phyloP scores from a whole-genome alignment of 2,329 filamentous ascomycete genomes.

The Diaporthe nobilis region DNA sequence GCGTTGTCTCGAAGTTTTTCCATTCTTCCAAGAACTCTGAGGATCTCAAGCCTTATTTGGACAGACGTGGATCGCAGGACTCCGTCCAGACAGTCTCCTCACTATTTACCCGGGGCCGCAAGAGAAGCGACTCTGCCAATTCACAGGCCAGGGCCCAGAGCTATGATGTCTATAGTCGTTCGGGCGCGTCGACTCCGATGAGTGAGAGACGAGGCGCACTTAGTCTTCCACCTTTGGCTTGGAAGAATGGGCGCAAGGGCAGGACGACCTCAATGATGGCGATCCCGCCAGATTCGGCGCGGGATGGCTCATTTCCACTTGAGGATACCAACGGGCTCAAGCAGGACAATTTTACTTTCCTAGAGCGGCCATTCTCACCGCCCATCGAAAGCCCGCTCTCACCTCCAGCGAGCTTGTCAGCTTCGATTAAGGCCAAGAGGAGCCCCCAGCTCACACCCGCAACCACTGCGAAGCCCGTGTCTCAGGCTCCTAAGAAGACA shows the following conservation, averaged over 20 bases:
- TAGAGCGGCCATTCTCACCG: slow-evolving; percentile 41
- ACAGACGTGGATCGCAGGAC: slow-evolving; percentile 32
- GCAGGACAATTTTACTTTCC: slow-evolving; percentile 38
- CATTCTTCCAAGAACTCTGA: slow-evolving; percentile 33
- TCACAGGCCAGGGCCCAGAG: slow-evolving; percentile 34
- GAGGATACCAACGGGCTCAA: slow-evolving; percentile 1
- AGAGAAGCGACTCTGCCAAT: slow-evolving; percentile 20
- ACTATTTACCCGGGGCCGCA: slow-evolving; percentile 28
- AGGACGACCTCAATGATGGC: slow-evolving; percentile 41
- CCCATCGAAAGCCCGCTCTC: slow-evolving; percentile 35
- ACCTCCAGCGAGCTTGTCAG: slow-evolving; percentile 42
- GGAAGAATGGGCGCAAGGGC: slow-evolving; percentile 37
- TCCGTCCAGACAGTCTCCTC: slow-evolving; percentile 38
- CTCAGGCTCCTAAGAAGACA: slow-evolving; percentile 32
- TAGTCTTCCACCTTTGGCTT: slow-evolving; percentile 36
- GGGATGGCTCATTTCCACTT: slow-evolving; percentile 33
- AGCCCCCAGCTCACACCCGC: slow-evolving; percentile 41
- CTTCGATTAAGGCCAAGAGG: slow-evolving; percentile 51
- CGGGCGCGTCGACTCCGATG: slow-evolving; percentile 17
- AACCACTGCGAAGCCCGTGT: slow-evolving; percentile 29
- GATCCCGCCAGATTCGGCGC: slow-evolving; percentile 40
- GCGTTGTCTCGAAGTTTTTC: slow-evolving; percentile 39
- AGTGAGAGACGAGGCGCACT: slow-evolving; percentile 34
- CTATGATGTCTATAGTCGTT: slow-evolving; percentile 37
- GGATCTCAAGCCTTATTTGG: slow-evolving; percentile 25